A percentile compares a stretch with the other conserved stretches of the same genome.
These are phyloP conservation scores for Ettlia oleoabundans DNA, from an alignment of 139 green algal genomes.

Conservation along the genomic window DNA sequence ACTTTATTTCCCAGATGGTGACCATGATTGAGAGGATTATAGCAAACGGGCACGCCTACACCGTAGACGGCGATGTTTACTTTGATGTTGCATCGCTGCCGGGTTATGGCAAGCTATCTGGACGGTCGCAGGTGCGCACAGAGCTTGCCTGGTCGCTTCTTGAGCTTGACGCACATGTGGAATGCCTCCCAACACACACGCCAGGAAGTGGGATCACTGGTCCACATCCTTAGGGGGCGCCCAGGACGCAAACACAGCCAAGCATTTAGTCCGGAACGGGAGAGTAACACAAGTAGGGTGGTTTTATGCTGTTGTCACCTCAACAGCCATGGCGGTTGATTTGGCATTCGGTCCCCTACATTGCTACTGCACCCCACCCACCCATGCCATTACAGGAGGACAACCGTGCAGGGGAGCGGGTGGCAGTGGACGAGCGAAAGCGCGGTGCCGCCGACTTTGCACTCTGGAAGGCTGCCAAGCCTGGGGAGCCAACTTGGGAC, in stretches of 20 bases:
- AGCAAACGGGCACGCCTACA: constrained; percentile 90
- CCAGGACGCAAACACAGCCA: background rate
- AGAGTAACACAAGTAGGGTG: too few relatives aligned
- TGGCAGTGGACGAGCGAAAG: constrained; percentile 91
- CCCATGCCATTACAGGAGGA: constrained; percentile 81
- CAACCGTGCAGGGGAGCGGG: constrained; percentile 87
- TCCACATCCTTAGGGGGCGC: too few relatives aligned
- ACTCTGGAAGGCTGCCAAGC: constrained; percentile 96
- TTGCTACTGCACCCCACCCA: too few relatives aligned
- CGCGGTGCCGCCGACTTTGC: constrained; percentile 92
- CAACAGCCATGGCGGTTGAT: too few relatives aligned
- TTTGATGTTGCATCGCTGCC: constrained; percentile 89
- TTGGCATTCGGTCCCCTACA: too few relatives aligned
- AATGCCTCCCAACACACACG: too few relatives aligned
- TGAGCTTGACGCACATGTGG: too few relatives aligned
- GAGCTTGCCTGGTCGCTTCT: background rate
- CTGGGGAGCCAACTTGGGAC: constrained; percentile 89
- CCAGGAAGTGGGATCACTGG: too few relatives aligned
- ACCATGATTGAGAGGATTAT: constrained; percentile 70
- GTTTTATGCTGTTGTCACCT: too few relatives aligned
- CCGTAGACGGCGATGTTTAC: constrained; percentile 86
- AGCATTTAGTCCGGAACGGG: background rate
- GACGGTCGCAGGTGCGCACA: constrained; percentile 62
- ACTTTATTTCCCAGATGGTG: constrained; percentile 91
- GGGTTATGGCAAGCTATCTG: constrained; percentile 91